phyloP scores from a whole-genome alignment of 2,329 filamentous ascomycete genomes.

The Phialophora macrospora region DNA sequence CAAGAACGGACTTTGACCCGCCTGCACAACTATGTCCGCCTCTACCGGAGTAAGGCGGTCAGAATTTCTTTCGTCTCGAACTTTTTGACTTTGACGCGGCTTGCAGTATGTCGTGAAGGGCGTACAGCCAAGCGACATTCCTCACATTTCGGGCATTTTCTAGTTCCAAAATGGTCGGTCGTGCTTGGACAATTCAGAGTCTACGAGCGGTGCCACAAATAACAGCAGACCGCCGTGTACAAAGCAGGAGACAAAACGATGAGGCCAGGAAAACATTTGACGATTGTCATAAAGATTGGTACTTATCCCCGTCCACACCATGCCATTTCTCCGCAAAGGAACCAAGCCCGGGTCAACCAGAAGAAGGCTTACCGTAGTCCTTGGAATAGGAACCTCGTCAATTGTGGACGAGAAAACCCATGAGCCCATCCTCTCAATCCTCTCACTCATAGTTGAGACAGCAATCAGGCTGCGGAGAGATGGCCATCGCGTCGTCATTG shows the following conservation, averaged over 20 bases:
- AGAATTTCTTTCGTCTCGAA: slow-evolving; percentile 5
- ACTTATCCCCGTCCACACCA: slow-evolving; percentile 37
- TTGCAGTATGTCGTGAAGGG: slow-evolving; percentile 12
- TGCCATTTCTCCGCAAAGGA: slow-evolving; percentile 19
- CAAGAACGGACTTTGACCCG: slow-evolving; percentile 1
- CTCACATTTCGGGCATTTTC: not conserved
- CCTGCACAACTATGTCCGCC: not conserved
- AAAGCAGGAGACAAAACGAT: slow-evolving; percentile 51
- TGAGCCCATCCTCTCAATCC: slow-evolving; percentile 86
- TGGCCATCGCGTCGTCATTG: slow-evolving; percentile 92
- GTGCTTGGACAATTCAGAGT: not conserved
- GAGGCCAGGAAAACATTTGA: slow-evolving; percentile 70
- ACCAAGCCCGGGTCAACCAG: slow-evolving; percentile 1
- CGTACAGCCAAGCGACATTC: not conserved
- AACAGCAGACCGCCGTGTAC: slow-evolving; percentile 1
- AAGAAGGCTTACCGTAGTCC: slow-evolving; percentile 25
- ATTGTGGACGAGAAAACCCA: slow-evolving; percentile 97
- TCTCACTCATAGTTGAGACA: slow-evolving; percentile 93
- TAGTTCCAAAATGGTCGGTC: slow-evolving; percentile 24
- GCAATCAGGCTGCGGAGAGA: slow-evolving; percentile 83
- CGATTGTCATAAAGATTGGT: slow-evolving; percentile 88
- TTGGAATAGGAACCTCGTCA: slow-evolving; percentile 94
- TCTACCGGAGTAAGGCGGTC: not conserved
- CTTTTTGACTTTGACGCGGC: not conserved
- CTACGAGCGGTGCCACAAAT: slow-evolving; percentile 22